Evolutionary conservation across 208 protist species (phyloP), one percentile per base, ranked within the genome.

Genomic region (Novymonas esmeraldas): DNA sequence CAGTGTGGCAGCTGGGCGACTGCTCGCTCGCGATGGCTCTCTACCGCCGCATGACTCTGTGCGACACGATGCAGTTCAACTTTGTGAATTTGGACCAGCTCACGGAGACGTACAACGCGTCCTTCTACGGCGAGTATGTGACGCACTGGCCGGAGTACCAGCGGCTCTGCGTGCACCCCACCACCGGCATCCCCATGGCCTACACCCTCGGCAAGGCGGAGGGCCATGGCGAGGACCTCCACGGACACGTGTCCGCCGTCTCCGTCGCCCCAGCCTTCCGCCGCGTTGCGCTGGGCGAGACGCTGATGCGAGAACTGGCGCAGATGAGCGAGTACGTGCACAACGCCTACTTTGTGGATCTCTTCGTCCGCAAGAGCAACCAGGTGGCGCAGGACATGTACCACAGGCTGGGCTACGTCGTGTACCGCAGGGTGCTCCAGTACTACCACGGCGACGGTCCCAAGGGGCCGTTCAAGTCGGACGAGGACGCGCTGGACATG

Each of bases 241-340:
- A 99, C 79, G 98, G 98, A 1, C 99, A 99, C 76, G 97, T 99
- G 13, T 99, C 98, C 9, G 98, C 98, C 7, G 84, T 99, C 1
- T 99, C 98, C 0, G 98, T 99, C 6, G 94, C 97, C 38, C 98
- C 98, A 22, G 97, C 98, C 60, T 99, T 98, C 72, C 92, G 98
- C 31, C 91, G 98, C 2, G 73, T 99, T 0, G 97, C 96, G 10
- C 69, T 99, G 0, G 98, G 93, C 2, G 84, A 93, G 60, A 80
- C 82, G 6, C 79, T 99, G 16, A 99, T 99, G 98, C 73, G 89
- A 50, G 81, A 96, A 39, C 73, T 99, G 44, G 98, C 99, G 70
- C 68, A 94, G n/a, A 93, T 86, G 14, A 89, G 89, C 16, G 70
- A 68, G 41, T 55, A 77, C 26, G 78, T 95, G 34, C 88, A 99